Base-by-base conservation (phyloP, 805 yeast species). In the Candida khao-thaluensis region DNA sequence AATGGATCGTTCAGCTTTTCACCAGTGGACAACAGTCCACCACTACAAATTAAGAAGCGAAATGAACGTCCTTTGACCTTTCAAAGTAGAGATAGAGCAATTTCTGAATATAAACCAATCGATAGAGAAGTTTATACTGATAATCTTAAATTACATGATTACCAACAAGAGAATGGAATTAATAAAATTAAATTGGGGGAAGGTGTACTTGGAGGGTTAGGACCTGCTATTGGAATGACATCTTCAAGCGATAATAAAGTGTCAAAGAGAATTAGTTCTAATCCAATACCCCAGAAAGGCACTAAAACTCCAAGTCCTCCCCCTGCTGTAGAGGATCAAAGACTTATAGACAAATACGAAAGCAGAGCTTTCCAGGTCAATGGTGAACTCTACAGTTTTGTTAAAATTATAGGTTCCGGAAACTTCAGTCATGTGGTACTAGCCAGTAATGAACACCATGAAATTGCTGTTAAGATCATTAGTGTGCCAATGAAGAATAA, bases 391-490 rank as follows among this genome's bases (percentile, higher is more conserved):
- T 41, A 9, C 24, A 38, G 40, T 24, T 55, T 49, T 37, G 46
- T 35, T 1, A 43, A 48, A 20, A 43, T 72, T 30, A 65, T 85
- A 4, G 95, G 95, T 1, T 50, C 65, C 15, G 95, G 95, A 0
- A 74, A 80, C 20, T 85, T 84, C 57, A 81, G 88, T 56, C 71
- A 69, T 6, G 93, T 85, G 8, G 69, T 76, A 12, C 51, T 76
- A 11, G 83, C 76, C 5, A 57, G 58, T 27, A 45, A 49, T 16
- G 25, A 12, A 7, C 27, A 42, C 11, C 44, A 42, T 1, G 39
- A 54, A 17, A 82, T 81, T 3, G 97, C 97, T 0, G 73, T 91
- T 25, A 91, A 91, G 57, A 74, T 85, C 12, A 64, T 76, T 11
- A 43, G 56, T 4, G 59, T 69, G n/a, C 75, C 76, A 7, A 41